These are phyloP conservation scores for Oryza longistaminata DNA, from an alignment of 176 grass and related monocot genomes.

Conservation along the genomic window DNA sequence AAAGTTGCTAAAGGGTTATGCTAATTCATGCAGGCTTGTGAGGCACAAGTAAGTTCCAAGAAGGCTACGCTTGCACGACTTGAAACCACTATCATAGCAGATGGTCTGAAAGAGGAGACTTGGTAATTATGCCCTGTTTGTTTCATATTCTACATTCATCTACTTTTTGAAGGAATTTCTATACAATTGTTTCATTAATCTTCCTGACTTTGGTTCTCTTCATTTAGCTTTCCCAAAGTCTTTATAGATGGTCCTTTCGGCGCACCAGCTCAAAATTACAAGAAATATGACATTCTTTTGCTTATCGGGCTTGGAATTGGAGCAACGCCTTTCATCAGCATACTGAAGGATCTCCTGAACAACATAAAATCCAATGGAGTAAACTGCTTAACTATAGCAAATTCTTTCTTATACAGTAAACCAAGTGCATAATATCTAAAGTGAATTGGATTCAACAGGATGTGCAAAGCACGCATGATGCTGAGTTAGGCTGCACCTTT, in stretches of 20 bases:
- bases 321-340: slow-evolving; percentile 84
- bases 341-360: slow-evolving; percentile 81
- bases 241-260: slow-evolving; percentile 72
- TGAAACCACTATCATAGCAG: slow-evolving; percentile 86
- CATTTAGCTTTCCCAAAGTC: slow-evolving; percentile 66
- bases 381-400: slow-evolving; percentile 27
- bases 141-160: slow-evolving; percentile 1
- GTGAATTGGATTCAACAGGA: slow-evolving; percentile 43
- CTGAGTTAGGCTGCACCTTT: slow-evolving; percentile 34
- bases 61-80: slow-evolving; percentile 83
- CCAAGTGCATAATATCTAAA: slow-evolving; percentile 9
- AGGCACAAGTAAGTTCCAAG: slow-evolving; percentile 70
- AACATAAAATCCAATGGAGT: slow-evolving; percentile 60
- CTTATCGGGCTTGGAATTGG: slow-evolving; percentile 80
- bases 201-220: not conserved
- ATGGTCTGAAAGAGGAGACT: slow-evolving; percentile 57
- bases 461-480: slow-evolving; percentile 35
- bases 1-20: slow-evolving; percentile 7
- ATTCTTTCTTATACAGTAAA: not conserved
- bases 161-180: slow-evolving; percentile 11
- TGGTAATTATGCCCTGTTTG: slow-evolving; percentile 40
- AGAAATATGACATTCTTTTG: slow-evolving; percentile 80
- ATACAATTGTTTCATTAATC: not conserved
- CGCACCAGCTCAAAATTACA: slow-evolving; percentile 84
- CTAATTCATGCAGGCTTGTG: slow-evolving; percentile 66